Conservation (phyloP, 495 filamentous ascomycete species). For the Bombardia bombarda region DNA sequence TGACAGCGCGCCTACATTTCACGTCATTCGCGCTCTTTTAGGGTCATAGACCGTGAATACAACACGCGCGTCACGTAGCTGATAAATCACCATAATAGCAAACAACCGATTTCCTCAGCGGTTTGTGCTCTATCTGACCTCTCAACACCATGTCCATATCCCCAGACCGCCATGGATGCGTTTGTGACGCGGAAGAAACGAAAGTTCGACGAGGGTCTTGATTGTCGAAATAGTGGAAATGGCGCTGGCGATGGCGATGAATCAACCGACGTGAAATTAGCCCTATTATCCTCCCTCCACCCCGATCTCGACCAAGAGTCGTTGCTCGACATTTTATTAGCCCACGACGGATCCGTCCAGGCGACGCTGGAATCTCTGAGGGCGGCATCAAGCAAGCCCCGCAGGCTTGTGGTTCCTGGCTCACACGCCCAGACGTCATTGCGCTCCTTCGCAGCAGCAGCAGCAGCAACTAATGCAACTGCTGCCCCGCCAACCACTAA, state of each 20-base stretch:
- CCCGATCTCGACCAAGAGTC: slow-evolving; percentile 51
- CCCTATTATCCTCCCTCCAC: slow-evolving; percentile 70
- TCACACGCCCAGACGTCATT: slow-evolving; percentile 49
- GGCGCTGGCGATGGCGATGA: slow-evolving; percentile 39
- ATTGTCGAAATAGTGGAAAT: neutral
- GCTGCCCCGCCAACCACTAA: slow-evolving; percentile 16
- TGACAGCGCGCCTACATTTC: slow-evolving; percentile 8
- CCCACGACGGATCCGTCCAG: slow-evolving; percentile 68
- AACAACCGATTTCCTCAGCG: too few relatives aligned
- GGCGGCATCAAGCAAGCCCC: slow-evolving; percentile 2
- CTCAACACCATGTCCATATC: too few relatives aligned
- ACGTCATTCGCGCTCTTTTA: too few relatives aligned
- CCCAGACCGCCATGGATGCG: slow-evolving; percentile 39
- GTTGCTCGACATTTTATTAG: slow-evolving; percentile 71
- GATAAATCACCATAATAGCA: too few relatives aligned
- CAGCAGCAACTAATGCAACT: too few relatives aligned
- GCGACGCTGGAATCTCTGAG: slow-evolving; percentile 47
- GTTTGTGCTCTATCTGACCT: too few relatives aligned
- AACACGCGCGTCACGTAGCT: too few relatives aligned
- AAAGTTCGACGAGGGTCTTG: slow-evolving; percentile 17
- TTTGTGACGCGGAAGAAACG: slow-evolving; percentile 38
- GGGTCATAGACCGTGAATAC: too few relatives aligned
- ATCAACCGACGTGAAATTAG: slow-evolving; percentile 83
- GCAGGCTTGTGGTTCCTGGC: slow-evolving; percentile 18
- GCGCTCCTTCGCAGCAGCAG: slow-evolving; percentile 34